phyloP scores from a whole-genome alignment of 2,329 filamentous ascomycete species.

The Exutisphaerella laricina region DNA sequence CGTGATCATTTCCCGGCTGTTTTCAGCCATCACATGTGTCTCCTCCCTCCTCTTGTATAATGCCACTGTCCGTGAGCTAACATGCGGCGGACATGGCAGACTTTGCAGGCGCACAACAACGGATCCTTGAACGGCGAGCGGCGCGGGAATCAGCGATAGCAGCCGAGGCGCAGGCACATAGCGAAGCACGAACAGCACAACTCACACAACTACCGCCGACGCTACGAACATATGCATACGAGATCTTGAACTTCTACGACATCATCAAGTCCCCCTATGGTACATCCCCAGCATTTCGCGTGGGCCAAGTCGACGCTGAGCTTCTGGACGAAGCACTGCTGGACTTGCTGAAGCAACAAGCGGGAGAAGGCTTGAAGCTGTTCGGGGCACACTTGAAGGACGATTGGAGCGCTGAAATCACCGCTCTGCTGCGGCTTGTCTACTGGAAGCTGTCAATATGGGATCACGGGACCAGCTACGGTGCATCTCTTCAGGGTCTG shows the following conservation, averaged over 20 bases:
- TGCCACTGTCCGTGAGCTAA: neutral
- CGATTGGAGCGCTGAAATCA: slow-evolving; percentile 82
- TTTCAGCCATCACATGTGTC: no score
- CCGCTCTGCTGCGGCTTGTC: slow-evolving; percentile 66
- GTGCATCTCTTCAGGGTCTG: slow-evolving; percentile 85
- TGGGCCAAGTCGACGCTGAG: slow-evolving; percentile 94
- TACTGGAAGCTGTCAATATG: slow-evolving; percentile 95
- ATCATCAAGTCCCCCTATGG: slow-evolving; percentile 67
- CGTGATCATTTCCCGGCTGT: no score
- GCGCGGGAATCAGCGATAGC: slow-evolving; percentile 53
- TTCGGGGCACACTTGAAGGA: slow-evolving; percentile 73
- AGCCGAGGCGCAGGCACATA: slow-evolving; percentile 49
- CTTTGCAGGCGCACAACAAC: slow-evolving; percentile 85
- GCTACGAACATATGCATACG: slow-evolving; percentile 45
- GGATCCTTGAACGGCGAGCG: slow-evolving; percentile 73
- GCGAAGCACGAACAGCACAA: slow-evolving; percentile 33
- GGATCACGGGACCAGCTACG: slow-evolving; percentile 95
- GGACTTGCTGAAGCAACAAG: slow-evolving; percentile 76
- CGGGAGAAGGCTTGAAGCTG: slow-evolving; percentile 82
- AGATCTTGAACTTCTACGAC: slow-evolving; percentile 53
- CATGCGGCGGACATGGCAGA: slow-evolving; percentile 42
- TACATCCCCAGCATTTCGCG: slow-evolving; percentile 78
- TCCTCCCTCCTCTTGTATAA: neutral
- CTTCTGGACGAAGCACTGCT: slow-evolving; percentile 90
- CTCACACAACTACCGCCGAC: slow-evolving; percentile 44